Evolutionary conservation across 2,329 filamentous ascomycete genomes (phyloP), one percentile per base, ranked within the genome.

Genomic region (Cordyceps cateniannulata): DNA sequence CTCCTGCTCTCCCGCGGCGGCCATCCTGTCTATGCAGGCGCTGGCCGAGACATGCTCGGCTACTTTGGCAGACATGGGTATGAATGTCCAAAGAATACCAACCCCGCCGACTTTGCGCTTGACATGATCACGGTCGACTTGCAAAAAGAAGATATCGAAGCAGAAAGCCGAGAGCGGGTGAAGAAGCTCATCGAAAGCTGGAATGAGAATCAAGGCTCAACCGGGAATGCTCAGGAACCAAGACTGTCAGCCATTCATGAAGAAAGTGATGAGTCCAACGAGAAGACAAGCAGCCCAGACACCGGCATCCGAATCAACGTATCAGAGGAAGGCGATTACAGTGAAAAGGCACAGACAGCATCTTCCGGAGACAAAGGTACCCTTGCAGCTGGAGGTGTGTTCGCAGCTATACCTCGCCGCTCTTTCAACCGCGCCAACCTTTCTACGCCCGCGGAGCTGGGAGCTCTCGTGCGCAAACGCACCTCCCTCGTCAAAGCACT

Each of bases 41-140:
- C 80, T 2, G 86, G 85, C 0, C 73, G 69, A 5, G 75, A 81
- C 1, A 90, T 92, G 86, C 75, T 91, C 0, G 69, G 76, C 0
- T 86, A 91, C 69, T 89, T 92, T 62, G 72, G 75, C 0, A 69
- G 69, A 0, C 75, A 85, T 22, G 87, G 87, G 0, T 83, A 85
- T 63, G 75, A 83, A 14, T 92, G 89, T 67, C 87, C 88, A 0
- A 76, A 78, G 16, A 84, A 88, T 62, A 89, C 87, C 1, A 93
- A 92, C 64, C 89, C 89, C 1, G 88, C 89, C 0, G 89, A 93
- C 69, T 92, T 90, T 69, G 88, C 87, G 0, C 78, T 92, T 8
- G 89, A 93, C 66, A 78, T 91, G 54, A 89, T 93, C 56, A 92
- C 88, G 0, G 82, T 92, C 25, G 87, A 92, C 66, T 75, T 92